Evolutionary conservation across 306 rosid genomes (phyloP).

Genomic region (Urtica urens): DNA sequence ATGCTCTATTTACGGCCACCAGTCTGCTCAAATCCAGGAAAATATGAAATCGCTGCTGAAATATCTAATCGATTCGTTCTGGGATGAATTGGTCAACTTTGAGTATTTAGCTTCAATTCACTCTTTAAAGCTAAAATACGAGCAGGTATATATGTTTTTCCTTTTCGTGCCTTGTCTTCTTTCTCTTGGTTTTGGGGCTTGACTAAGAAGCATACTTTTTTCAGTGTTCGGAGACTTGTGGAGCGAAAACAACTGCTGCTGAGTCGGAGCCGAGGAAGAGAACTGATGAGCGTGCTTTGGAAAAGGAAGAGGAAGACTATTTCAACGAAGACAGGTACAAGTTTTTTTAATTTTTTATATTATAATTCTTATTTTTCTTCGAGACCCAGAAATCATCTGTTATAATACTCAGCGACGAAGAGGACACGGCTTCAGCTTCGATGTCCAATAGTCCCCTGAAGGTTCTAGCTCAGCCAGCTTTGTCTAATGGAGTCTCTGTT

Average conservation of each 20-base stretch:
- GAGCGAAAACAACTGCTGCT: conserved; percentile 33
- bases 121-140: conserved; percentile 71
- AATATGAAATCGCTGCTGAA: conserved; percentile 52
- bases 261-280: conserved; percentile 60
- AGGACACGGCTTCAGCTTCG: conserved; percentile 71
- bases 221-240: conserved; percentile 72
- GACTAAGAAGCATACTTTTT: conserved; percentile 18
- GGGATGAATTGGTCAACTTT: conserved; percentile 68
- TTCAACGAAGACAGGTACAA: conserved; percentile 80
- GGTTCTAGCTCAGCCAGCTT: conserved; percentile 41
- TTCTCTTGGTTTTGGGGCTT: conserved; percentile 10
- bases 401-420: conserved; percentile 75
- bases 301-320: conserved; percentile 87
- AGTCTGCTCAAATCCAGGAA: conserved; percentile 52
- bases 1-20: conserved; percentile 8
- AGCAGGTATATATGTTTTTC: conserved; percentile 50
- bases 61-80: conserved; percentile 67
- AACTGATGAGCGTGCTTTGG: conserved; percentile 81
- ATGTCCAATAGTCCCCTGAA: conserved; percentile 30
- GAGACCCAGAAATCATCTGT: conserved; percentile 9
- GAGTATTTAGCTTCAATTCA: conserved; percentile 54
- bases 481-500: conserved; percentile 62
- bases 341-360: no score
- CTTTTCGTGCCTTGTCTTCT: conserved; percentile 3
- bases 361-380: conserved; percentile 1